A percentile compares a stretch with the other conserved stretches of the same genome.
Evolutionary conservation across 2,329 filamentous ascomycete genomes (phyloP).

Genomic region (Penicillium thymicola): DNA sequence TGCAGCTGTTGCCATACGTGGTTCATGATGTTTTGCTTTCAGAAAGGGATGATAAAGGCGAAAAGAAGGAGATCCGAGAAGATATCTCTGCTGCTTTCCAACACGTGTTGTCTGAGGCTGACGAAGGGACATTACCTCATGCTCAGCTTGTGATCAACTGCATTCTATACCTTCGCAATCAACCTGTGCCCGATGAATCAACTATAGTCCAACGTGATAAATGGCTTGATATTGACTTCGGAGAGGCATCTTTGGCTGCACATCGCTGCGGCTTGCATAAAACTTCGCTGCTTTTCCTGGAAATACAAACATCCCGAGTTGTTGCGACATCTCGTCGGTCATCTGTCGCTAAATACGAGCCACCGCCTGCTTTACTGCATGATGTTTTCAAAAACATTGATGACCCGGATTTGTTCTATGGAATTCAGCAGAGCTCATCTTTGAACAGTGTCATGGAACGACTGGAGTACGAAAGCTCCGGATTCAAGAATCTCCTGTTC

Average conservation of each 20-base stretch:
- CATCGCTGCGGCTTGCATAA: slow-evolving; percentile 80
- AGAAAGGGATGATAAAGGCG: slow-evolving; percentile 61
- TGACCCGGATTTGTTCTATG: slow-evolving; percentile 95
- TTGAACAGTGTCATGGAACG: slow-evolving; percentile 74
- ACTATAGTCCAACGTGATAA: slow-evolving; percentile 74
- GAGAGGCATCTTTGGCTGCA: slow-evolving; percentile 67
- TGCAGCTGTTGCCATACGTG: slow-evolving; percentile 75
- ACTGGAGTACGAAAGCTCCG: slow-evolving; percentile 85
- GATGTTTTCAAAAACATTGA: slow-evolving; percentile 88
- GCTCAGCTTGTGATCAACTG: slow-evolving; percentile 71
- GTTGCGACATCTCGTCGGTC: slow-evolving; percentile 63
- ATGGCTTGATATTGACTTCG: slow-evolving; percentile 84
- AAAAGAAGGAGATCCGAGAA: slow-evolving; percentile 57
- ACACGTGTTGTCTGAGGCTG: slow-evolving; percentile 56
- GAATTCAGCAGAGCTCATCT: slow-evolving; percentile 73
- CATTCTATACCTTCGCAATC: slow-evolving; percentile 83
- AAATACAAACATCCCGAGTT: slow-evolving; percentile 62
- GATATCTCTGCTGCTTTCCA: slow-evolving; percentile 64
- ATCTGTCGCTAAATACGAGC: slow-evolving; percentile 52
- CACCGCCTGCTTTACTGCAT: slow-evolving; percentile 68
- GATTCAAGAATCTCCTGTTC: slow-evolving; percentile 82
- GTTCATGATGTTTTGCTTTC: slow-evolving; percentile 74
- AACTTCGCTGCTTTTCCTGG: slow-evolving; percentile 77
- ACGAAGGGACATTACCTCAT: slow-evolving; percentile 54
- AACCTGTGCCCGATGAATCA: slow-evolving; percentile 68